Evolutionary conservation across 257 asterid genomes (phyloP), one percentile per base, ranked within the genome.

Genomic region (Solanum sejunctum): DNA sequence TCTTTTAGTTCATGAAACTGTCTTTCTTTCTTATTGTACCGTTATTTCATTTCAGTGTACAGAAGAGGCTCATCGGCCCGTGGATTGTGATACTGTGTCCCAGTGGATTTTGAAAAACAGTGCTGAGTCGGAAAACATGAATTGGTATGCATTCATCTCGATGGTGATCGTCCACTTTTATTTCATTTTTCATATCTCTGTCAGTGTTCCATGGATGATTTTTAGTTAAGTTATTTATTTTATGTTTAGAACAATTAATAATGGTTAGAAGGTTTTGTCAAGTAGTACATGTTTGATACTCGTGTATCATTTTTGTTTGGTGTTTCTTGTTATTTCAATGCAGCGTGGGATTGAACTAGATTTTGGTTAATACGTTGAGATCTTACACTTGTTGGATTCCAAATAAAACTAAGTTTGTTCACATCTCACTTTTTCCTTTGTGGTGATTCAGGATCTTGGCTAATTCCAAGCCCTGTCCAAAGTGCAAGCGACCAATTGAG

Each of bases 41-140:
- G 83, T 85, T 91, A 86, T 84, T 83, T 61, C 26, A 52, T 84
- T 84, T 80, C 92, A 97, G 99, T 97, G 99, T 87, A 93, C 94
- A 47, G 99, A 97, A 92, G 99, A 97, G 90, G 99, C 99, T 80
- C 99, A 97, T 89, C 95, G 99, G 39, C 99, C 99, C 0, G 99
- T 97, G 87, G 97, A 93, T 89, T 97, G 99, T 78, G 98, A 88
- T 75, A 97, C 98, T 57, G 99, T 97, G 84, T 90, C 95, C 20
- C 95, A 92, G 86, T 97, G 99, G 99, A 89, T 93, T 85, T 87
- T 97, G 92, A 97, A 97, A 85, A 97, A 97, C 91, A 92, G 98
- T 87, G 99, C 99, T 5, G 99, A 97, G 88, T 97, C 99, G 16
- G 99, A 97, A 87, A 97, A 97, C 93, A 97, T 97, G 99, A 97